These are phyloP conservation scores for Simplicillium sp. DNA, from an alignment of 2,329 filamentous ascomycete genomes.

Conservation along the genomic window DNA sequence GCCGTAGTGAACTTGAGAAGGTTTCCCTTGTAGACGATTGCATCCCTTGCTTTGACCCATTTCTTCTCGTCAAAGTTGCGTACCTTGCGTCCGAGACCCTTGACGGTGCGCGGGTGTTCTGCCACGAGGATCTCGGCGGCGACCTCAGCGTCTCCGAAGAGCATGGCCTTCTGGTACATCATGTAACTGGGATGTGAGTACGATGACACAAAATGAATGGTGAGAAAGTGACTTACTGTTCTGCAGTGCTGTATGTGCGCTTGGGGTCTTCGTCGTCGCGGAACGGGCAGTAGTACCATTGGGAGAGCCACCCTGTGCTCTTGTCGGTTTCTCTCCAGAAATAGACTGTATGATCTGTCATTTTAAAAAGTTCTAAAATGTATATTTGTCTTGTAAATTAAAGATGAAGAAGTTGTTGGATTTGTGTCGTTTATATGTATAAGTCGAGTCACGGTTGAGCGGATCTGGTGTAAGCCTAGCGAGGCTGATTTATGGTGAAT, in stretches of 20 bases:
- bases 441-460: too few relatives aligned
- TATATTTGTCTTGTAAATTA: too few relatives aligned
- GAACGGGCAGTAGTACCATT: constrained; percentile 50
- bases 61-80: constrained; percentile 36
- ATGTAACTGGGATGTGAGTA: constrained; percentile 30
- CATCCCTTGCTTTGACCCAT: constrained; percentile 42
- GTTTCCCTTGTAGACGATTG: constrained; percentile 49
- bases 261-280: constrained; percentile 22
- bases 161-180: constrained; percentile 44
- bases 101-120: constrained; percentile 35
- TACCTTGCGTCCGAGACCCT: constrained; percentile 45
- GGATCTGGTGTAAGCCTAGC: too few relatives aligned
- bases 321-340: constrained; percentile 39
- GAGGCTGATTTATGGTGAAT: too few relatives aligned
- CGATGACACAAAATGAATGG: too few relatives aligned
- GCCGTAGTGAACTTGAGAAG: constrained; percentile 47
- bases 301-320: constrained; percentile 46
- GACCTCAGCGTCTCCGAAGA: constrained; percentile 33
- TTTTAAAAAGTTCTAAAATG: background rate
- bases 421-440: too few relatives aligned
- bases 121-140: constrained; percentile 40
- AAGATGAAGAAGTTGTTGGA: too few relatives aligned
- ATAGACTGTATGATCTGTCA: constrained; percentile 19
- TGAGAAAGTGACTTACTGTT: constrained; percentile 40
- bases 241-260: constrained; percentile 37